Percentiles rank a stretch among this genome's conserved stretches.
phyloP scores from a whole-genome alignment of 129 eudicot species.

The Flaveria trinervia region DNA sequence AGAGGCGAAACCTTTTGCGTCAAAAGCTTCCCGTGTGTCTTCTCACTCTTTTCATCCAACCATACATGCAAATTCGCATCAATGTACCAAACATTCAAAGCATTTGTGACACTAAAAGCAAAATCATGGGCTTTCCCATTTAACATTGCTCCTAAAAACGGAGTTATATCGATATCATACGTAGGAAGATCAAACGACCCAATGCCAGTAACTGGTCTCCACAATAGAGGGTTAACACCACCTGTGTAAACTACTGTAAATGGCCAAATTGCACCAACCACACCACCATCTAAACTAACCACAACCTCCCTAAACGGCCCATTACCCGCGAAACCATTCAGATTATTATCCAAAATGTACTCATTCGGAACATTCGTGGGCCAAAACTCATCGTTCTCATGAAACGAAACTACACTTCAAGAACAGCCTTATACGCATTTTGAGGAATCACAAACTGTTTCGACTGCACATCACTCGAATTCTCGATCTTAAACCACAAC shows the following conservation, averaged over 20 bases:
- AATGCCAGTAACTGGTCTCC: constrained; percentile 79
- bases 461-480: constrained; percentile 45
- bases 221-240: constrained; percentile 71
- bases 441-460: constrained; percentile 58
- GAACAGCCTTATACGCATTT: constrained; percentile 68
- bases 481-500: constrained; percentile 73
- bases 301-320: constrained; percentile 90
- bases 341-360: constrained; percentile 56
- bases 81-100: constrained; percentile 74
- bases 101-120: constrained; percentile 65
- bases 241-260: constrained; percentile 83
- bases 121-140: constrained; percentile 58
- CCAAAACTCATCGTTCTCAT: constrained; percentile 92
- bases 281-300: constrained; percentile 56
- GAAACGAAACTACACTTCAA: constrained; percentile 85
- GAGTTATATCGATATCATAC: constrained; percentile 81
- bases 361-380: constrained; percentile 59
- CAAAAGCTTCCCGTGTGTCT: constrained; percentile 52
- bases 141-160: constrained; percentile 56
- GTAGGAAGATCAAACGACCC: constrained; percentile 85
- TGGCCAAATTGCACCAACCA: constrained; percentile 76
- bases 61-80: constrained; percentile 88
- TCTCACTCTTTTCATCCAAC: constrained; percentile 55
- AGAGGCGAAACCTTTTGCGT: constrained; percentile 39
- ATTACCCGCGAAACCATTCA: constrained; percentile 55